These are phyloP conservation scores for Exophiala sp. DNA, from an alignment of 2,329 filamentous ascomycete species.

Conservation along the genomic window DNA sequence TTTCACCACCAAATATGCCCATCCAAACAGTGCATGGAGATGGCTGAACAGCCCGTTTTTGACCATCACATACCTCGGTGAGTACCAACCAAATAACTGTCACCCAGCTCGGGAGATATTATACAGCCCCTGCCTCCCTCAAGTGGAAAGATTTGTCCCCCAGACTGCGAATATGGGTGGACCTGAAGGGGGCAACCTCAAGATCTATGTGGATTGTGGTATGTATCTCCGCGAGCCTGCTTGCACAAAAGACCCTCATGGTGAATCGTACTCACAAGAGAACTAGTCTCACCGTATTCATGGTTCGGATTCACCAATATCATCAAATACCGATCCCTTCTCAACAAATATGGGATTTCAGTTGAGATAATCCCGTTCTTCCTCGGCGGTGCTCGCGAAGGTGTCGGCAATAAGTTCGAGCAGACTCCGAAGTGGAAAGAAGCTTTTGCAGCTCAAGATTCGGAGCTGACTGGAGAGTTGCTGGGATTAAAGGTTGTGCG, in stretches of 20 bases:
- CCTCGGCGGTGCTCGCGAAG: conserved; percentile 16
- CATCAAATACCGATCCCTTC: conserved; percentile 15
- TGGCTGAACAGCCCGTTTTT: no score
- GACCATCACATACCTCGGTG: not conserved
- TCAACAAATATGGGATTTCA: conserved; percentile 17
- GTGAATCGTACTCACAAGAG: not conserved
- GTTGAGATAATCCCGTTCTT: conserved; percentile 22
- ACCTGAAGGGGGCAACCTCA: conserved; percentile 18
- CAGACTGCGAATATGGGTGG: not conserved
- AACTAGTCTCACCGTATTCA: conserved; percentile 18
- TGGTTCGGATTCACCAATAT: conserved; percentile 21
- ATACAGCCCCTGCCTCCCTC: not conserved
- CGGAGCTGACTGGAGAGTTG: conserved; percentile 14
- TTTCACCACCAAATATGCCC: no score
- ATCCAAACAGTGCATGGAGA: no score
- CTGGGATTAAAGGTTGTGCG: conserved; percentile 14
- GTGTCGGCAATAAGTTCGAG: conserved; percentile 13
- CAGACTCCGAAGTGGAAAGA: conserved; percentile 15
- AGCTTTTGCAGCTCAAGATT: conserved; percentile 16
- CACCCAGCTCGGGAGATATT: not conserved
- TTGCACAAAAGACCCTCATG: not conserved
- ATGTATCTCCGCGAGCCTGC: not conserved
- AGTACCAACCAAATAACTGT: not conserved
- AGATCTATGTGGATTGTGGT: conserved; percentile 20
- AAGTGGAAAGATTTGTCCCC: not conserved